Conservation (phyloP, 768 basidiomycete species). For the Boletus tylopilopsis region DNA sequence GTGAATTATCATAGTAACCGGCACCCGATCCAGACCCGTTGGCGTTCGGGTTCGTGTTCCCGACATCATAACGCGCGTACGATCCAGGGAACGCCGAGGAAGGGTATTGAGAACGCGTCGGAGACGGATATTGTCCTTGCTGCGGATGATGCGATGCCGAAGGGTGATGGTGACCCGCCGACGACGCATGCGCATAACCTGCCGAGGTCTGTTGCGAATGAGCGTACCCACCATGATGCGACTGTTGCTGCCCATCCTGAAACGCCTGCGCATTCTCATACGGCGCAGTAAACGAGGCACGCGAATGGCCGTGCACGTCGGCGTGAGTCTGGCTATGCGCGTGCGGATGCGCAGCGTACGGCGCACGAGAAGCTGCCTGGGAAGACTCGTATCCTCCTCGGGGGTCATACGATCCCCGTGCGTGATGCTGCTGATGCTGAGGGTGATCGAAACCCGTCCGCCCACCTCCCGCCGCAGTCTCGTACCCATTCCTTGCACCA, state of each 20-base stretch:
- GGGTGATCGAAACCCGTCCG: constrained; percentile 23
- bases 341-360: constrained; percentile 17
- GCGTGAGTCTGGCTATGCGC: constrained; percentile 17
- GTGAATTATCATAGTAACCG: constrained; percentile 25
- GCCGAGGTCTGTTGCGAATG: constrained; percentile 20
- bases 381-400: constrained; percentile 23
- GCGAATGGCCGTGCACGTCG: constrained; percentile 19
- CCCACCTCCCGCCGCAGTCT: constrained; percentile 9
- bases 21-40: constrained; percentile 13
- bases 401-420: constrained; percentile 27
- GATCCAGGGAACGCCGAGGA: constrained; percentile 24
- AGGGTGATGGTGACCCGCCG: constrained; percentile 23
- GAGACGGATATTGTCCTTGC: constrained; percentile 25
- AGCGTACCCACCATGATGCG: constrained; percentile 18
- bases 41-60: constrained; percentile 13
- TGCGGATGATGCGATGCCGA: constrained; percentile 20
- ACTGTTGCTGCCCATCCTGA: constrained; percentile 25
- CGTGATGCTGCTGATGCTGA: constrained; percentile 28
- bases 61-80: constrained; percentile 27
- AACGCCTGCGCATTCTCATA: constrained; percentile 28
- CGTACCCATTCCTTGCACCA: constrained; percentile 19
- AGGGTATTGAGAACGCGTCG: constrained; percentile 25
- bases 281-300: constrained; percentile 17
- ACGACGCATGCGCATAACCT: constrained; percentile 15
- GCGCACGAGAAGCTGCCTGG: constrained; percentile 19